These are phyloP conservation scores for Torrubiellomyces zombiae DNA, from an alignment of 2,329 filamentous ascomycete species.

Conservation along the genomic window DNA sequence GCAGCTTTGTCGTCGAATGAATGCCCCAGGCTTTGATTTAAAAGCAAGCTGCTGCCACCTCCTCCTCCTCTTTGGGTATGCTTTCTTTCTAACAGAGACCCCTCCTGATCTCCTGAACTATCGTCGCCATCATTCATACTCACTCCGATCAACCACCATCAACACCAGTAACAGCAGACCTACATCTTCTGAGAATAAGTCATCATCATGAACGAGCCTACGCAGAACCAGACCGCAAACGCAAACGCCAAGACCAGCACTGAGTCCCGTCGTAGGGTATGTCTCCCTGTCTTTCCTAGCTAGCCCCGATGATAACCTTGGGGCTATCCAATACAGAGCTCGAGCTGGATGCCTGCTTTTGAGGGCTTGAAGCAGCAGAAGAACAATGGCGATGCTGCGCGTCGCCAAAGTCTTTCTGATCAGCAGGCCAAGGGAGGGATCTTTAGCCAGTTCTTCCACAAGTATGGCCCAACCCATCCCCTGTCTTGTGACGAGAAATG, in stretches of 20 bases:
- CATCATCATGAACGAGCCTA: constrained; percentile 15
- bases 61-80: too few species aligned
- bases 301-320: neutral
- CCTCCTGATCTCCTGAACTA: neutral
- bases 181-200: too few species aligned
- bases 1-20: too few species aligned
- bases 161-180: too few species aligned
- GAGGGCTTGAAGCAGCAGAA: constrained; percentile 34
- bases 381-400: constrained; percentile 27
- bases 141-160: neutral
- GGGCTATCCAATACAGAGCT: too few species aligned
- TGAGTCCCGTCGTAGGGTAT: constrained; percentile 14
- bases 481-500: neutral
- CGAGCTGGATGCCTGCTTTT: constrained; percentile 29
- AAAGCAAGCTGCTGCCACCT: neutral
- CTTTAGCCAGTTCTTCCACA: constrained; percentile 39
- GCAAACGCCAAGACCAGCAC: constrained; percentile 5
- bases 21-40: too few species aligned
- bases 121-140: constrained; percentile 1
- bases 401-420: constrained; percentile 37
- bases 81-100: too few species aligned
- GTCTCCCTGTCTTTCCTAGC: neutral
- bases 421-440: constrained; percentile 32
- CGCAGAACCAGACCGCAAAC: constrained; percentile 7
- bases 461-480: constrained; percentile 20